A percentile compares a stretch with the other conserved stretches of the same genome.
These are phyloP conservation scores for Neofusicoccum umdonicola DNA, from an alignment of 2,329 filamentous ascomycete species.

Conservation along the genomic window DNA sequence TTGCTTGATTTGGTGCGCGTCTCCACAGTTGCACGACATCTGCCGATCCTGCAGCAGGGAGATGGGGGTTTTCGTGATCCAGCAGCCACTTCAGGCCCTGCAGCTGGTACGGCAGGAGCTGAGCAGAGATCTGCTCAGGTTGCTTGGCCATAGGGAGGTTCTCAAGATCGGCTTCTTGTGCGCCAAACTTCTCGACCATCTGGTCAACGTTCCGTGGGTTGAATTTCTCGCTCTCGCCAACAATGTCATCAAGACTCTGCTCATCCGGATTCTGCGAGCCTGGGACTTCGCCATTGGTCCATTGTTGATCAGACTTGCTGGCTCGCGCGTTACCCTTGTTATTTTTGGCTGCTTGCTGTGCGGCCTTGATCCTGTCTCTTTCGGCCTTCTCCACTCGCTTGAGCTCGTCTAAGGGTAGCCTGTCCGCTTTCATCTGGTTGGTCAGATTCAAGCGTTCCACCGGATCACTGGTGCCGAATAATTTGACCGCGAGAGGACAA, in stretches of 20 bases:
- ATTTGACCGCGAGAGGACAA: slow-evolving; percentile 66
- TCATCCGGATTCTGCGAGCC: slow-evolving; percentile 34
- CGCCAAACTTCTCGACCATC: slow-evolving; percentile 67
- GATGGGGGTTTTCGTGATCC: slow-evolving; percentile 67
- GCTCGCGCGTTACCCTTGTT: slow-evolving; percentile 25
- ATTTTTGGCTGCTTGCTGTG: slow-evolving; percentile 36
- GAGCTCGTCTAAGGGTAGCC: slow-evolving; percentile 52
- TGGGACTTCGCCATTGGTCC: background rate
- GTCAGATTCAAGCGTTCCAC: slow-evolving; percentile 56
- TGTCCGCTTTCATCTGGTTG: slow-evolving; percentile 61
- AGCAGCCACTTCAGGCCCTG: slow-evolving; percentile 81
- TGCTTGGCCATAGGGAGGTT: slow-evolving; percentile 62
- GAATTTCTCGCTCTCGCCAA: slow-evolving; percentile 65
- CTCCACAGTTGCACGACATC: slow-evolving; percentile 79
- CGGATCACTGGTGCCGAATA: slow-evolving; percentile 67
- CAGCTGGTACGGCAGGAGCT: slow-evolving; percentile 73
- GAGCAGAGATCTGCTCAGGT: slow-evolving; percentile 62
- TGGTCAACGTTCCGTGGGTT: slow-evolving; percentile 64
- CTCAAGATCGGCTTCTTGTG: slow-evolving; percentile 65
- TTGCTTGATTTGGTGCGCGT: slow-evolving; percentile 39
- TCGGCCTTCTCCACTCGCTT: slow-evolving; percentile 52
- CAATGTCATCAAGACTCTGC: slow-evolving; percentile 60
- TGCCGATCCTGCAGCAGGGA: slow-evolving; percentile 58
- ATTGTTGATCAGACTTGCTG: slow-evolving; percentile 26
- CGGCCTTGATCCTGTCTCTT: slow-evolving; percentile 47